Evolutionary conservation across 1,139 yeast species (phyloP).

Genomic region (Debaryomyces subglobosus): DNA sequence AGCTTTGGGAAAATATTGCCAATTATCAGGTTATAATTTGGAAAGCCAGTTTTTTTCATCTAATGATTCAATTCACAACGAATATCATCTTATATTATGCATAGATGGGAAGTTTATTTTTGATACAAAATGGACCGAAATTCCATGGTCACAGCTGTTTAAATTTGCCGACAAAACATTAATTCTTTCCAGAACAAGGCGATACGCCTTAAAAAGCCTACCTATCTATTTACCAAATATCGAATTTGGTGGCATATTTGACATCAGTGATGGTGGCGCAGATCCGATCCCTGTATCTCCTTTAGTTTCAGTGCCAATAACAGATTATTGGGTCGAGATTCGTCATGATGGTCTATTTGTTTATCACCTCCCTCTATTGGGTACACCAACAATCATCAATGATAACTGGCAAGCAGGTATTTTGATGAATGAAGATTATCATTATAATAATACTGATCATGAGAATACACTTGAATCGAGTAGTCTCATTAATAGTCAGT

Average conservation of each 20-base stretch:
- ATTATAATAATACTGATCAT: constrained; percentile 4
- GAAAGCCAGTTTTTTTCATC: constrained; percentile 27
- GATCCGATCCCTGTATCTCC: constrained; percentile 20
- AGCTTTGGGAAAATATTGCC: neutral
- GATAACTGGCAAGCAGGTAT: constrained; percentile 25
- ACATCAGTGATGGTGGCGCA: constrained; percentile 7
- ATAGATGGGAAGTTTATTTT: constrained; percentile 32
- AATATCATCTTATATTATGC: constrained; percentile 32
- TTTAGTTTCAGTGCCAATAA: constrained; percentile 30
- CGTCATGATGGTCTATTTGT: constrained; percentile 20
- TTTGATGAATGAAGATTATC: constrained; percentile 23
- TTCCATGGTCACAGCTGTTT: constrained; percentile 28
- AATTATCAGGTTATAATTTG: constrained; percentile 32
- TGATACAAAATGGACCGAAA: constrained; percentile 26
- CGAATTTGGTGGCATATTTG: constrained; percentile 28
- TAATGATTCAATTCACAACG: constrained; percentile 16
- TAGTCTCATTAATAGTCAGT: neutral
- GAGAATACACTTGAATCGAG: neutral
- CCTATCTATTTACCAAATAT: constrained; percentile 33
- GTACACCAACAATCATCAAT: constrained; percentile 29
- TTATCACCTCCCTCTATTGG: constrained; percentile 34
- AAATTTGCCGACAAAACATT: constrained; percentile 15
- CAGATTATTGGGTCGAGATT: constrained; percentile 34
- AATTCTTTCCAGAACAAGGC: constrained; percentile 27
- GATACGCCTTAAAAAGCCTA: constrained; percentile 24